Percentiles rank a stretch among this genome's conserved stretches.
phyloP scores from a whole-genome alignment of 768 basidiomycete species.

The Gloeopeniophorella convolvens region DNA sequence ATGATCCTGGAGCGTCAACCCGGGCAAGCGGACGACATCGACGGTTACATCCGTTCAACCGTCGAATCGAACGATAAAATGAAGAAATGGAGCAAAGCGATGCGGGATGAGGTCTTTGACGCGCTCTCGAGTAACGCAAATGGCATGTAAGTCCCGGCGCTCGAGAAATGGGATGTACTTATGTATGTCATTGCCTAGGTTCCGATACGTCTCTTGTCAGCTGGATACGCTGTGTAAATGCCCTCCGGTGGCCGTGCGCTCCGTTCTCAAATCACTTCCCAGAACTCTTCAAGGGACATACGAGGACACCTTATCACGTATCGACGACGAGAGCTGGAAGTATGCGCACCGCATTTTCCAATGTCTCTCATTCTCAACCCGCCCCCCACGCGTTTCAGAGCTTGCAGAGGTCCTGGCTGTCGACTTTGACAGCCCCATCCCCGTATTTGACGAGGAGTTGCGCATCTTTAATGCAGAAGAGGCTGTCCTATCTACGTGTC shows the following conservation, averaged over 20 bases:
- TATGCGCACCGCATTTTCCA: not conserved
- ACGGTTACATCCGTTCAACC: not conserved
- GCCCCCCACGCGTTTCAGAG: too few species aligned
- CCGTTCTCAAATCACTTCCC: not conserved
- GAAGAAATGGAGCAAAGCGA: not conserved
- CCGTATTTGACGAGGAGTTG: not conserved
- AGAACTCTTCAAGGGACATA: not conserved
- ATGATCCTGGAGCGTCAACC: not conserved
- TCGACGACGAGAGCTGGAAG: not conserved
- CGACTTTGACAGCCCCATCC: not conserved
- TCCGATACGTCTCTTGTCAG: not conserved
- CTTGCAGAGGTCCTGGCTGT: not conserved
- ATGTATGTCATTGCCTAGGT: not conserved
- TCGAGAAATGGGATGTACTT: not conserved
- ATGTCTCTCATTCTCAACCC: too few species aligned
- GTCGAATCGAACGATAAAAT: slow-evolving; percentile 1
- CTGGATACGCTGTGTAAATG: not conserved
- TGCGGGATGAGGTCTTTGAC: not conserved
- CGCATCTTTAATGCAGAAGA: not conserved
- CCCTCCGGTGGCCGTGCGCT: not conserved
- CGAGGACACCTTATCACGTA: not conserved
- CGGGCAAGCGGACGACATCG: not conserved
- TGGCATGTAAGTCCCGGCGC: not conserved
- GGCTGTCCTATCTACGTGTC: not conserved
- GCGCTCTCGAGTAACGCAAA: not conserved